Evolutionary conservation across 768 basidiomycete genomes (phyloP), one percentile per base, ranked within the genome.

Genomic region (Melanogaster broomeanus): DNA sequence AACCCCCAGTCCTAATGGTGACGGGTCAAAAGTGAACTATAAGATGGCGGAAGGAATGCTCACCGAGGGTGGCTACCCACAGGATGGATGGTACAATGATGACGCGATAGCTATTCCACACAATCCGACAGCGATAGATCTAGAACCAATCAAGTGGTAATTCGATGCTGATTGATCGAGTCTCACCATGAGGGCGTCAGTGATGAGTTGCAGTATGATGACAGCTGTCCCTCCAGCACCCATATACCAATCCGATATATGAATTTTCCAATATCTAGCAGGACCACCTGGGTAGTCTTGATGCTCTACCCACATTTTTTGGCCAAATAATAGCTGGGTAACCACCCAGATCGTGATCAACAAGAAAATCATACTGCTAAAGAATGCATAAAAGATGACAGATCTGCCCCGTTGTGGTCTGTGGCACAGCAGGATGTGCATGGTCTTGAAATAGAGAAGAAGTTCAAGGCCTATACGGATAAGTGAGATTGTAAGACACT

Each of bases 101-200:
- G 2, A 63, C 42, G 21, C 52, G 48, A 39, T 45, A 38, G 42
- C 44, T 55, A 21, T 47, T 22, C 63, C 71, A 75, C n/a, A 77
- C 56, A 25, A 71, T 58, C 28, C 53, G 70, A 50, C 70, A 72
- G n/a, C 74, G 72, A 48, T 72, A 68, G 31, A 77, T 62, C 76
- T 77, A 39, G 21, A 11, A 30, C 11, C 27, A n/a, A 18, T 10
- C 31, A 41, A 24, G 16, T 61, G 28, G 55, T 16, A 37, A 16
- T 25, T 21, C 22, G 24, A 24, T 6, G 3, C 3, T 43, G 19
- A n/a, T n/a, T 8, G 3, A 8, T 4, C 11, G 21, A 22, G 8
- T 52, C 71, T 41, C 45, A 77, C 76, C 55, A 77, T 61, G 37
- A 76, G 47, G 2, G 57, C 75, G 41, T 75, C 72, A 10, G 67